phyloP scores from a whole-genome alignment of 2,329 filamentous ascomycete genomes.

The Colletotrichum sp. region DNA sequence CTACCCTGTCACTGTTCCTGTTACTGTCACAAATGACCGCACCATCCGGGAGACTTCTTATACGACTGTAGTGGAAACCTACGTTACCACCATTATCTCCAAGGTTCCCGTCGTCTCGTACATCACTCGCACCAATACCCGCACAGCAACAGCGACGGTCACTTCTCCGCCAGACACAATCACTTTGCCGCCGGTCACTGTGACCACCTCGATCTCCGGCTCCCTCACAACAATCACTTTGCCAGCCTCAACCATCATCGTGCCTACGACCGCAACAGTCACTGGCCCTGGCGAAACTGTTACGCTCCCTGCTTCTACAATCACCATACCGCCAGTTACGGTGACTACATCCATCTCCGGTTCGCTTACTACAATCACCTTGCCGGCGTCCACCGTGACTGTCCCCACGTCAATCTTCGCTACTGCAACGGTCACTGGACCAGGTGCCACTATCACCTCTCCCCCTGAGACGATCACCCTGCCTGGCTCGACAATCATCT shows the following conservation, averaged over 20 bases:
- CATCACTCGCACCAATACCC: background rate
- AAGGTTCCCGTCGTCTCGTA: background rate
- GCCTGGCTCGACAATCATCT: constrained; percentile 31
- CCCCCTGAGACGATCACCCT: constrained; percentile 19
- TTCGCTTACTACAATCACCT: background rate
- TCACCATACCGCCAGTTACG: background rate
- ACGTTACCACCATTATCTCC: background rate
- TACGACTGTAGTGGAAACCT: background rate
- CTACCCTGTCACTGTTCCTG: constrained; percentile 20
- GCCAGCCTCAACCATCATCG: background rate
- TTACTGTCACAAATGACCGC: constrained; percentile 18
- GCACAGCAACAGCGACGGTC: background rate
- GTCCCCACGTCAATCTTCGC: constrained; percentile 23
- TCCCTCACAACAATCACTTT: background rate
- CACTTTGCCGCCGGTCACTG: background rate
- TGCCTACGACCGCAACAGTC: background rate
- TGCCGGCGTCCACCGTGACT: constrained; percentile 15
- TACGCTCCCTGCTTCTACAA: background rate
- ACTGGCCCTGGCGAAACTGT: background rate
- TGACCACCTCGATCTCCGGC: background rate
- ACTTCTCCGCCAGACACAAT: background rate
- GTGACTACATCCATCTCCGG: constrained; percentile 31
- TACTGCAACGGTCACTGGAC: constrained; percentile 32
- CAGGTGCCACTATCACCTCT: constrained; percentile 32
- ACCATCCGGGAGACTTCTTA: constrained; percentile 8